A percentile compares a stretch with the other conserved stretches of the same genome.
phyloP scores from a whole-genome alignment of 345 rosid species.

The Melaleuca alternifolia region DNA sequence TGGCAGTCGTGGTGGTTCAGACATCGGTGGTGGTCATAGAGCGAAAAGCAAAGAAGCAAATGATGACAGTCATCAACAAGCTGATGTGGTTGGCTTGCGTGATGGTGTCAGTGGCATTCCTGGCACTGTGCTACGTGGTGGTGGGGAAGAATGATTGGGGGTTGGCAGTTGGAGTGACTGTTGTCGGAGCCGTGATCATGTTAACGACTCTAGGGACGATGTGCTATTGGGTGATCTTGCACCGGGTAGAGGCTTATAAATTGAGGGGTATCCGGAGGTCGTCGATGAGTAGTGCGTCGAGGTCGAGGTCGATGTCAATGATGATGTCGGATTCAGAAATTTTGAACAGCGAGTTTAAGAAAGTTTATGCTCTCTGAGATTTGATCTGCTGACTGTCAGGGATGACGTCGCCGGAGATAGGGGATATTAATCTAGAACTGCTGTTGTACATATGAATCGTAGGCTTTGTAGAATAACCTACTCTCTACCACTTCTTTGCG shows the following conservation, averaged over 20 bases:
- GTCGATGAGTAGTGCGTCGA: constrained; percentile 26
- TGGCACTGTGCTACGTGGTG: constrained; percentile 67
- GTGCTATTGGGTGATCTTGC: constrained; percentile 79
- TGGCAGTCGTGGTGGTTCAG: constrained; percentile 93
- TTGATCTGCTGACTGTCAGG: neutral
- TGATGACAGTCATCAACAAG: constrained; percentile 92
- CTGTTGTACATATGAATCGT: neutral
- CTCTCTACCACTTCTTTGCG: neutral
- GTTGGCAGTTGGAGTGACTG: constrained; percentile 51
- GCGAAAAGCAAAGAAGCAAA: constrained; percentile 62
- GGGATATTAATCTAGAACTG: neutral
- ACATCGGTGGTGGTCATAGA: constrained; percentile 88
- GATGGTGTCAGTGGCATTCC: constrained; percentile 74
- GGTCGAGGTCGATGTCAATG: constrained; percentile 24
- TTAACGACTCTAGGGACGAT: constrained; percentile 73
- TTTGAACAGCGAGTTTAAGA: constrained; percentile 41
- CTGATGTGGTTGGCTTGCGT: constrained; percentile 92
- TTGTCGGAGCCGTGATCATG: constrained; percentile 68
- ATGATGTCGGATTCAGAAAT: constrained; percentile 49
- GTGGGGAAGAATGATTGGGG: constrained; percentile 46
- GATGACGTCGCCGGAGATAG: neutral
- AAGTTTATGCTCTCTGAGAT: constrained; percentile 66
- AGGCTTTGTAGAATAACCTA: neutral
- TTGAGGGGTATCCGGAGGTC: constrained; percentile 33
- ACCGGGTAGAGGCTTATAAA: constrained; percentile 47